Evolutionary conservation across 768 basidiomycete genomes (phyloP), one percentile per base, ranked within the genome.

Genomic region (Phylloporus sp.): DNA sequence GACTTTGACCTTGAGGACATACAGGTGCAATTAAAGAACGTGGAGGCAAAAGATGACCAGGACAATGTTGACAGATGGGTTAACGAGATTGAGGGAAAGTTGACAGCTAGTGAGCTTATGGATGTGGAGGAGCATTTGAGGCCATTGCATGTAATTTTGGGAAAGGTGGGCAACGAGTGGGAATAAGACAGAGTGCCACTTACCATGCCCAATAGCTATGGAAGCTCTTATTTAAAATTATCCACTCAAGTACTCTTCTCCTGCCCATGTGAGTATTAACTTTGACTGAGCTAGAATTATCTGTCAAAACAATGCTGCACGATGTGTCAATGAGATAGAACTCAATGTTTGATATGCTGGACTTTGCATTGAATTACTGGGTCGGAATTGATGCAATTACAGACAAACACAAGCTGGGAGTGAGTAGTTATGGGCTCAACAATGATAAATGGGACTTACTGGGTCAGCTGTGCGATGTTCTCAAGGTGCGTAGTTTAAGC

Each of bases 71-170:
- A 60, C 5, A 54, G 56, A 2, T 59, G 53, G 57, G 53, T 62
- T 0, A 50, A 66, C 32, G 61, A 61, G 26, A 32, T 56, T n/a
- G 34, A 35, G 24, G 59, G 31, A 15, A 9, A 16, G 50, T 51
- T 60, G 58, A 11, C 51, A 7, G 32, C 32, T 16, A 38, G 45
- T 1, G 61, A 72, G 38, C 16, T 9, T 13, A 24, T 4, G 6
- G 12, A 45, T 0, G 45, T 42, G 0, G 40, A 45, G 7, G 51
- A n/a, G 5, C 12, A 12, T 24, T 73, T 10, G 46, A 60, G n/a
- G n/a, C 58, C 41, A 0, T 3, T 59, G 4, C 35, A 41, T 8
- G n/a, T 51, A 26, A 23, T 23, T 11, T 38, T 59, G 12, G 54
- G 26, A 4, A 59, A 55, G 50, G 48, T 52, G 8, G 45, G 49